A percentile compares a stretch with the other conserved stretches of the same genome.
Evolutionary conservation across 768 basidiomycete genomes (phyloP).

Genomic region (Suillus ampliporus): DNA sequence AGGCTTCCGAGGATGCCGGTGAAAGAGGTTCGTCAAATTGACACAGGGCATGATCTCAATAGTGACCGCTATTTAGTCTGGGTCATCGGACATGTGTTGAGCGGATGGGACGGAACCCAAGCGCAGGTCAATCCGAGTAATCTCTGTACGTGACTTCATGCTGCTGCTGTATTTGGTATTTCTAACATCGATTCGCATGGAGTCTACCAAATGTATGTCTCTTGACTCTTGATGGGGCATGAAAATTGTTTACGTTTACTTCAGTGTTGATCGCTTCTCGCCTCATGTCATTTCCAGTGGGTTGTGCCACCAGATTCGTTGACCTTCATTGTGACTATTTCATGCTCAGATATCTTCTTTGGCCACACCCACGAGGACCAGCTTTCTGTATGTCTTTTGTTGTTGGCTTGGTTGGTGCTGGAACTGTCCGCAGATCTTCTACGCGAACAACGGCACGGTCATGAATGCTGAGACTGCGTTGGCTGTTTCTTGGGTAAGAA

Average conservation of each 20-base stretch:
- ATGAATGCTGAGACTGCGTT: conserved; percentile 60
- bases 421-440: conserved; percentile 56
- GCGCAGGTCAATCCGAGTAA: conserved; percentile 48
- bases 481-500: conserved; percentile 51
- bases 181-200: conserved; percentile 11
- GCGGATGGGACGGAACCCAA: conserved; percentile 52
- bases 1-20: conserved; percentile 55
- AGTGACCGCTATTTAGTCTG: conserved; percentile 39
- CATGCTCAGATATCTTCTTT: conserved; percentile 61
- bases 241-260: neutral
- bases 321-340: conserved; percentile 3
- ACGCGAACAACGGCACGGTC: conserved; percentile 69
- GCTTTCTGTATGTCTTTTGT: conserved; percentile 48
- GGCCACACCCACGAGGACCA: conserved; percentile 80
- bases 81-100: conserved; percentile 56
- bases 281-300: conserved; percentile 53
- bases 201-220: conserved; percentile 53
- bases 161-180: neutral
- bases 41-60: neutral
- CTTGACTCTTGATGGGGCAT: too few species aligned
- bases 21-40: conserved; percentile 42
- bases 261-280: conserved; percentile 51
- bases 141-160: conserved; percentile 41
- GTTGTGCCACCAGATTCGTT: conserved; percentile 15
- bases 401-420: neutral